phyloP scores from a whole-genome alignment of 768 basidiomycete species.

The Suillus paluster region DNA sequence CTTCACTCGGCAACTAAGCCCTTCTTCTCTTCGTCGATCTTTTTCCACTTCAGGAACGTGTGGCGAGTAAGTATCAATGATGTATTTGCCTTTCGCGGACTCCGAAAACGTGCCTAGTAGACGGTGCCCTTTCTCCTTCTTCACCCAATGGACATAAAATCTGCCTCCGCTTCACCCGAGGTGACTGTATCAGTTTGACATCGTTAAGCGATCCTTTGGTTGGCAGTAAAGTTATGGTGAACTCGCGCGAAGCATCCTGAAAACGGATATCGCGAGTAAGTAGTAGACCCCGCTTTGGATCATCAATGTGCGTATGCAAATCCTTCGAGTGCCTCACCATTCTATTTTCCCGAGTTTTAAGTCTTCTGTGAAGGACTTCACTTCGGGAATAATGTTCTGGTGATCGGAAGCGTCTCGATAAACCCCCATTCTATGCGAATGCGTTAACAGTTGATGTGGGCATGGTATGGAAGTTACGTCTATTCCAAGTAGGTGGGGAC shows the following conservation, averaged over 20 bases:
- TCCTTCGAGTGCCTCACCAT: conserved; percentile 85
- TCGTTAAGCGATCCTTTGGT: conserved; percentile 35
- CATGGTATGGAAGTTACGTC: conserved; percentile 74
- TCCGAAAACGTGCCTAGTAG: conserved; percentile 60
- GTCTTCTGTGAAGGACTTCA: conserved; percentile 71
- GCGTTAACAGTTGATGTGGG: conserved; percentile 66
- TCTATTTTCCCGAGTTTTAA: conserved; percentile 74
- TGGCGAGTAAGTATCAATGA: conserved; percentile 76
- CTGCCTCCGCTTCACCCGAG: conserved; percentile 70
- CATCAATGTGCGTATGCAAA: conserved; percentile 81
- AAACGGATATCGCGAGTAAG: conserved; percentile 39
- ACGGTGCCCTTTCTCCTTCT: conserved; percentile 71
- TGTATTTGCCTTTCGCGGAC: conserved; percentile 80
- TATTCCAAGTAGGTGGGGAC: conserved; percentile 92
- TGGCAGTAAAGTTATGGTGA: conserved; percentile 77
- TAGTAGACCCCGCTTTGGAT: conserved; percentile 39
- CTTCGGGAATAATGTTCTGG: conserved; percentile 64
- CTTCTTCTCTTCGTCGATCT: conserved; percentile 49
- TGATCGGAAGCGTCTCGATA: conserved; percentile 69
- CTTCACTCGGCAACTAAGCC: conserved; percentile 33
- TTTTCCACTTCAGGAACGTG: conserved; percentile 72
- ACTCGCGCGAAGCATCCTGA: conserved; percentile 85
- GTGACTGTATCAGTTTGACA: conserved; percentile 57
- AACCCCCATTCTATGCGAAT: conserved; percentile 93
- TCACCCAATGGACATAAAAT: conserved; percentile 90